These are phyloP conservation scores for Zhuliangozyma blackwelliae DNA, from an alignment of 1,139 yeast genomes.

Conservation along the genomic window DNA sequence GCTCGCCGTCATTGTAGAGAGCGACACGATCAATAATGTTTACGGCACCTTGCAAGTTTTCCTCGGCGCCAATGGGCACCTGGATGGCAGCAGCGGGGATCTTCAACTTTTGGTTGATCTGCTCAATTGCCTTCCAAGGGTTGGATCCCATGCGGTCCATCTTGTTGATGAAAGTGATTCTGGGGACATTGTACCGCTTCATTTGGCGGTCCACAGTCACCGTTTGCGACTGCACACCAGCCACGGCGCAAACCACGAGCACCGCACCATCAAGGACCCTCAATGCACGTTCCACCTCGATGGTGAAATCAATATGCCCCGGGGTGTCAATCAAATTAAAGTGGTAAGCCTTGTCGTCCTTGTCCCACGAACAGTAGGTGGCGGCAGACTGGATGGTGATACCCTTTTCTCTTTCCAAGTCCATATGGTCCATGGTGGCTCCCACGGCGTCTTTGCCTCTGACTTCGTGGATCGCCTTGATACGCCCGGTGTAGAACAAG, in stretches of 20 bases:
- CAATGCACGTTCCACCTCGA: slow-evolving; percentile 96
- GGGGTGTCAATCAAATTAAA: slow-evolving; percentile 96
- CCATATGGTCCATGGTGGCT: slow-evolving; percentile 93
- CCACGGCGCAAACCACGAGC: slow-evolving; percentile 94
- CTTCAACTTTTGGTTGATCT: slow-evolving; percentile 77
- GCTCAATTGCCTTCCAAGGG: slow-evolving; percentile 93
- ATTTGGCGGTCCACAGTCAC: slow-evolving; percentile 98
- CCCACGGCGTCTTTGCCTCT: slow-evolving; percentile 98
- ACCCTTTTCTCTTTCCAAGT: slow-evolving; percentile 93
- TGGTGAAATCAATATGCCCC: slow-evolving; percentile 97
- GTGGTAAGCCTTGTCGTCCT: slow-evolving; percentile 64
- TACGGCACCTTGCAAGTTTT: slow-evolving; percentile 79
- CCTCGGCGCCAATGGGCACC: slow-evolving; percentile 94
- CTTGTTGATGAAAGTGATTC: slow-evolving; percentile 92
- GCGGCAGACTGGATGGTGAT: slow-evolving; percentile 99
- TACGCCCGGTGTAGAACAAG: slow-evolving; percentile 91
- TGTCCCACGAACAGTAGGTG: slow-evolving; percentile 95
- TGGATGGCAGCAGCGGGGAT: slow-evolving; percentile 97
- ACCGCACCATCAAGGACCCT: slow-evolving; percentile 98
- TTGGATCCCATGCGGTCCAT: slow-evolving; percentile 99
- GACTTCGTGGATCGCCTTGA: slow-evolving; percentile 96
- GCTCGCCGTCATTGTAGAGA: slow-evolving; percentile 84
- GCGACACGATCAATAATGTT: slow-evolving; percentile 87
- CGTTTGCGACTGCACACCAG: slow-evolving; percentile 97
- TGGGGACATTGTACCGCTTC: slow-evolving; percentile 96